These are phyloP conservation scores for Gracilaria gracilis DNA, from an alignment of 23 red algal species.

Conservation along the genomic window DNA sequence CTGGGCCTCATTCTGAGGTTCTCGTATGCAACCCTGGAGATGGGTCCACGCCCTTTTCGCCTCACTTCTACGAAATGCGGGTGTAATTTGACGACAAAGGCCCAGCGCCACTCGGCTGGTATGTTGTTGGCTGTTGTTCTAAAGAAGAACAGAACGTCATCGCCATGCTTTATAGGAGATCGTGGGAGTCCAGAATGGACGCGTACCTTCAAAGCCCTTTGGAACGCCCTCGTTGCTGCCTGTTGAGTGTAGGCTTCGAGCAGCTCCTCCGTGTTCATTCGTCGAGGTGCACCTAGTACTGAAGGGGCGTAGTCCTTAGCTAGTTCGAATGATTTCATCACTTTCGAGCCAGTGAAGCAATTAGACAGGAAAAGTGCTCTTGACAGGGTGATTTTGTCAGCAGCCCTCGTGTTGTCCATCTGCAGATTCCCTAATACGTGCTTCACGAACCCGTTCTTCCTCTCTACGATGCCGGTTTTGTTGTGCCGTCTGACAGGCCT, in stretches of 20 bases:
- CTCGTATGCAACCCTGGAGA: constrained; percentile 38
- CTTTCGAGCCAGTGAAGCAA: too few species aligned
- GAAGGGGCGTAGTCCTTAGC: constrained; percentile 19
- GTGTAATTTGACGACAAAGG: background rate
- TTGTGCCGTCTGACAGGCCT: background rate
- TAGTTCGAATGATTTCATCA: too few species aligned
- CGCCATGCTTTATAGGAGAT: background rate
- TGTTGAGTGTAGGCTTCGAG: too few species aligned
- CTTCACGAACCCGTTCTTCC: constrained; percentile 9
- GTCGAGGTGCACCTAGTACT: background rate
- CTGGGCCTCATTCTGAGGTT: constrained; percentile 1
- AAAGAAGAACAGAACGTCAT: background rate
- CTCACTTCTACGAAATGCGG: constrained; percentile 7
- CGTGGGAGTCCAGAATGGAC: background rate
- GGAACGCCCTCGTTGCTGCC: constrained; percentile 17
- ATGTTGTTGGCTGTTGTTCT: too few species aligned
- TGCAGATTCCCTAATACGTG: background rate
- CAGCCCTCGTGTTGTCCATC: background rate
- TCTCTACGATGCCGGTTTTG: constrained; percentile 9
- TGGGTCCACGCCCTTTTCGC: background rate
- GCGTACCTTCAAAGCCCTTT: background rate
- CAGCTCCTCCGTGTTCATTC: background rate
- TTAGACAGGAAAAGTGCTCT: too few species aligned
- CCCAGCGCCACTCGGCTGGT: background rate
- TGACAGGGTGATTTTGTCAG: background rate